Evolutionary conservation across 345 rosid genomes (phyloP).

Genomic region (Brassica incana): DNA sequence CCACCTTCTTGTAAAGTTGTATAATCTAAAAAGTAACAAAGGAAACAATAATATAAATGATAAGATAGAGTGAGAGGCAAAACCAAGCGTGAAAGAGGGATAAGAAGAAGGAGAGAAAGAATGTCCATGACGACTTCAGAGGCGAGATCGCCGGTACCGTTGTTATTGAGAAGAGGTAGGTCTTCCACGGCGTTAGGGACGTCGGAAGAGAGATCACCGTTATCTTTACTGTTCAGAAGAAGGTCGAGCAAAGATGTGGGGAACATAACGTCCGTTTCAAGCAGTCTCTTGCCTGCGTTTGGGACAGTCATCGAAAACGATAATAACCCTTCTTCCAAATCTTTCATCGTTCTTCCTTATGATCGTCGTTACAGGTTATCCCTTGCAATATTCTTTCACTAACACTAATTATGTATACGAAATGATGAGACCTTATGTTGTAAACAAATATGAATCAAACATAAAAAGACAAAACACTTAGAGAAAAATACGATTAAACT

Average conservation of each 20-base stretch:
- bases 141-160: slow-evolving; percentile 50
- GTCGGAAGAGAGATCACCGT: slow-evolving; percentile 44
- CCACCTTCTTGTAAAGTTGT: not conserved
- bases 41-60: slow-evolving; percentile 10
- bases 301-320: slow-evolving; percentile 67
- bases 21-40: not conserved
- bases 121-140: slow-evolving; percentile 41
- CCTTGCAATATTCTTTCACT: not conserved
- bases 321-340: slow-evolving; percentile 44
- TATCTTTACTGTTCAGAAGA: slow-evolving; percentile 54
- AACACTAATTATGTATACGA: not conserved
- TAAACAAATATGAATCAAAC: not conserved
- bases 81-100: slow-evolving; percentile 9
- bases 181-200: slow-evolving; percentile 25
- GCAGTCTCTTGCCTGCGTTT: slow-evolving; percentile 87
- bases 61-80: not conserved
- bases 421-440: not conserved
- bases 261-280: slow-evolving; percentile 71
- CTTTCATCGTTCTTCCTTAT: slow-evolving; percentile 64
- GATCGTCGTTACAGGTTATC: slow-evolving; percentile 90
- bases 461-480: not conserved
- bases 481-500: not conserved
- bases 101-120: slow-evolving; percentile 19
- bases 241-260: slow-evolving; percentile 58
- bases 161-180: slow-evolving; percentile 49